Base-by-base conservation (phyloP, 2,329 filamentous ascomycete genomes). In the Cladosporium sp. region DNA sequence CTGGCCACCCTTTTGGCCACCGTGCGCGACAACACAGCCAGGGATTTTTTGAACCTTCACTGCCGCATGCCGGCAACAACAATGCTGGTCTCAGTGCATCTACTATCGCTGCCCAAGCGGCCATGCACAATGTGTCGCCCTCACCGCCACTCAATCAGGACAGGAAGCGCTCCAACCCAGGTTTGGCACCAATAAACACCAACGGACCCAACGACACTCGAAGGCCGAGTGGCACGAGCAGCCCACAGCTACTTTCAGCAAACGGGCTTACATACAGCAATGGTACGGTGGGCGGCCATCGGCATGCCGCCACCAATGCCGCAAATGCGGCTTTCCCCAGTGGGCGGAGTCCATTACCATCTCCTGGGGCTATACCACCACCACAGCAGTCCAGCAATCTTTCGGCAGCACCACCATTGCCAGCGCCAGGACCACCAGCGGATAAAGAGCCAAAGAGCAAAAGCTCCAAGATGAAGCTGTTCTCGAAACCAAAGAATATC, bases 391-490 rank as follows among this genome's bases (percentile, higher is more conserved):
- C 30, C 3, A 41, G 38, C 9, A 54, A 36, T 36, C 33, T 51
- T 40, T 16, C 49, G 42, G 43, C 57, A 22, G 58, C 59, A 18
- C 56, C 57, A 32, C 36, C 27, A 16, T 33, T 19, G 13, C n/a
- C n/a, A n/a, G n/a, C 49, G 42, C 46, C 57, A 22, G 58, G 59
- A 18, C 56, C 57, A 32, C 36, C 27, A 16, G 22, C n/a, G n/a
- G 67, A 69, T 2, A 83, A 86, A 57, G 84, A 86, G 65, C 76
- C 78, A 45, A 83, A 82, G 18, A 79, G 80, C 59, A 74, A 79
- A 59, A 87, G 88, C 67, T 83, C 83, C 54, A 90, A 89, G 69
- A 85, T 88, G 65, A 92, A 92, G 72, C 75, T 92, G 22, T 91
- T 91, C 64, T 88, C 84, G 6, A 79, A 87, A 43, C 86, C 86